Evolutionary conservation across 805 yeast genomes (phyloP), one percentile per base, ranked within the genome.

Genomic region (Candida nemodendra): DNA sequence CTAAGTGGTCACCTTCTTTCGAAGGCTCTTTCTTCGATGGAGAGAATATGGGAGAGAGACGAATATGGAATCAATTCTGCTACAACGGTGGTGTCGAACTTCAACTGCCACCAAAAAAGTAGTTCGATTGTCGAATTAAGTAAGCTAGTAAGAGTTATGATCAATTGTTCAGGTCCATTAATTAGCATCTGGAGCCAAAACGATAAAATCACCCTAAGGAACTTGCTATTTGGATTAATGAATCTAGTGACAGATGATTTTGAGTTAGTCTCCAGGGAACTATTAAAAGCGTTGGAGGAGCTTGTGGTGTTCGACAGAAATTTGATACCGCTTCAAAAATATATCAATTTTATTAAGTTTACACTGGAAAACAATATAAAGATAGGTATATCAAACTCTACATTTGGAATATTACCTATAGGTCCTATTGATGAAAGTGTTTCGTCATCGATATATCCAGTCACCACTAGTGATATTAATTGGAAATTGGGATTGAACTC

Each of bases 121-220:
- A 57, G 78, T 26, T 73, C 84, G 0, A 57, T 66, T 15, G 53
- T 65, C 1, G 61, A 69, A 0, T 51, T 79, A 7, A 65, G 71
- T 0, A 66, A 70, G 31, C 63, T 76, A 7, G 41, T 75, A 8
- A 64, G 71, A 40, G 56, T 69, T 4, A 39, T 81, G 4, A 61
- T 79, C 16, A 72, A 71, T 41, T 67, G 69, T 27, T 49, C 76
- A 15, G 90, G 91, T 1, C 91, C 91, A 2, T 72, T 68, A 39
- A 52, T 76, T 9, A 45, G 48, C 4, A 60, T 60, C 4, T 51
- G 76, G 44, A 55, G 57, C 3, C 24, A 41, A 2, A 37, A 42
- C 4, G 39, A 56, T 44, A 65, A 59, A 38, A 52, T 36, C 28
- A 60, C 50, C 38, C 61, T 69, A 38, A 68, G 41, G 43, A 69